Base-by-base conservation (phyloP, 2,329 filamentous ascomycete species). In the Hymenoscyphus linearis region DNA sequence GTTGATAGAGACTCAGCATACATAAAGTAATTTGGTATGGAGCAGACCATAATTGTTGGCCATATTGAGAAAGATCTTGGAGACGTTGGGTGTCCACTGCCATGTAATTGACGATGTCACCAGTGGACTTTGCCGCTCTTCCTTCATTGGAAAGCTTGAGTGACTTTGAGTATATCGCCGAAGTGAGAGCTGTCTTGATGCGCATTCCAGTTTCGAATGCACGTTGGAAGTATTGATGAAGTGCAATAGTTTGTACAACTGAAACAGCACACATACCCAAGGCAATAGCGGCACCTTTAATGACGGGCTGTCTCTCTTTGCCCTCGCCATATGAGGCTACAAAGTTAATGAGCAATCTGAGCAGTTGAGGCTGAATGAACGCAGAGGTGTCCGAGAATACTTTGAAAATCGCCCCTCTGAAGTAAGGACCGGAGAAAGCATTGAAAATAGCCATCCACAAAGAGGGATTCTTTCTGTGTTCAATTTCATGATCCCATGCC, bases 91-190 rank as follows among this genome's bases (percentile, higher is more conserved):
- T 93, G 73, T 99, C 95, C 10, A 99, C 93, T 53, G 96, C 95
- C 93, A 99, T 99, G 76, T 96, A 95, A 73, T 99, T 99, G 74
- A 99, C 95, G 71, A 99, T 98, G 71, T 99, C 96, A 61, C 95
- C 95, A 0, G 95, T 99, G 0, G 91, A 90, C 77, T 98, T 97
- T 52, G 86, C 77, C 2, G 92, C 84, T 59, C 93, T 85, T 9
- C 95, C 95, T 76, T 99, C 95, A 69, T 96, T 98, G 4, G 93
- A 98, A 18, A 99, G 80, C 65, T 85, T 88, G 64, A 98, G 81
- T 0, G 93, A 89, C 77, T 99, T 99, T 62, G 87, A 84, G 75
- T 99, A 99, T 66, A 99, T 98, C 61, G 92, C 85, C 1, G 93
- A 89, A 6, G 91, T 93, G 64, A 99, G 77, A 2, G 92, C 88